phyloP scores from a whole-genome alignment of 306 rosid species.

The Cercis canadensis region DNA sequence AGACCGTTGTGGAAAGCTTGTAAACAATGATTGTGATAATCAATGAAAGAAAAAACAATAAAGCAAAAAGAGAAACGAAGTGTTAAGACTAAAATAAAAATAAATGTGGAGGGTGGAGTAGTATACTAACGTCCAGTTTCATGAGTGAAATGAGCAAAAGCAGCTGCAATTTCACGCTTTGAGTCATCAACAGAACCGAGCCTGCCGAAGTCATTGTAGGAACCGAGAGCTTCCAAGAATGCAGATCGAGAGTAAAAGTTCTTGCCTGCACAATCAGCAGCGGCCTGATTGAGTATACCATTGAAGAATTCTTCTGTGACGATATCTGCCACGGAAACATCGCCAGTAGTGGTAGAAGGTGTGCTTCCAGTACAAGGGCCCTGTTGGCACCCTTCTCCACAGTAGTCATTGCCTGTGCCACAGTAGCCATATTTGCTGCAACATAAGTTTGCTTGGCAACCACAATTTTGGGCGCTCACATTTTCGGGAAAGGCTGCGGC shows the following conservation, averaged over 20 bases:
- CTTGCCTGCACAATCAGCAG: conserved; percentile 59
- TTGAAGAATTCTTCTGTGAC: conserved; percentile 62
- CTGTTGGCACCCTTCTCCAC: conserved; percentile 65
- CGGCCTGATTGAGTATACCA: conserved; percentile 57
- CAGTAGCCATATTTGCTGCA: conserved; percentile 75
- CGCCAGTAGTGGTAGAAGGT: conserved; percentile 7
- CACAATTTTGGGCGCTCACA: conserved; percentile 57
- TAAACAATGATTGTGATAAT: no score
- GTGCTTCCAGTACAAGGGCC: conserved; percentile 58
- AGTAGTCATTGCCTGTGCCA: conserved; percentile 51
- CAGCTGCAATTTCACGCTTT: conserved; percentile 83
- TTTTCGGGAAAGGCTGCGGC: not conserved
- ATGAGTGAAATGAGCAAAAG: conserved; percentile 82
- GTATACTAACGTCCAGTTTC: conserved; percentile 73
- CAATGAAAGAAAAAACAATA: no score
- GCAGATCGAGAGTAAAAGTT: conserved; percentile 58
- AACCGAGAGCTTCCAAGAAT: conserved; percentile 60
- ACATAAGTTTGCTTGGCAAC: conserved; percentile 59
- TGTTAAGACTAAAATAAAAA: no score
- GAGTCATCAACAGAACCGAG: conserved; percentile 56
- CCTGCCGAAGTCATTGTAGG: conserved; percentile 54
- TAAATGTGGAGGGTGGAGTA: no score
- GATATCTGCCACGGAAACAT: conserved; percentile 56
- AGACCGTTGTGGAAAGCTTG: no score
- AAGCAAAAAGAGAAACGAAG: no score